These are phyloP conservation scores for Lachancea mirantina DNA, from an alignment of 805 yeast genomes.

Conservation along the genomic window DNA sequence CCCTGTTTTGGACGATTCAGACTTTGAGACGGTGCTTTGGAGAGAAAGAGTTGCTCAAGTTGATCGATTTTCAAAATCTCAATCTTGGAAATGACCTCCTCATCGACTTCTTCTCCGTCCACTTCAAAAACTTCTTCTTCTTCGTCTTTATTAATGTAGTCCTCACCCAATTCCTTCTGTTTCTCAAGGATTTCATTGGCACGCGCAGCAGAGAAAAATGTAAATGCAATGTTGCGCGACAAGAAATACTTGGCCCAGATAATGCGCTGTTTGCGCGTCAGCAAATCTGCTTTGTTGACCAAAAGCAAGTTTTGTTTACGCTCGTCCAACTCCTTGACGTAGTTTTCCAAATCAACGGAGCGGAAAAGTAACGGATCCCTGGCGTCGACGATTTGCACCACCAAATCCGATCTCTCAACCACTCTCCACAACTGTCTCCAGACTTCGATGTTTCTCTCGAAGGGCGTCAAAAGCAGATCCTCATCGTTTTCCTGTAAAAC, in stretches of 20 bases:
- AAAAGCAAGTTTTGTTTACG: conserved; percentile 71
- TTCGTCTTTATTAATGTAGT: conserved; percentile 15
- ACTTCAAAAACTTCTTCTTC: conserved; percentile 26
- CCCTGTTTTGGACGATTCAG: conserved; percentile 48
- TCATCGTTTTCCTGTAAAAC: conserved; percentile 67
- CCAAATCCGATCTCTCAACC: conserved; percentile 85
- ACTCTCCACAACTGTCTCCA: conserved; percentile 99
- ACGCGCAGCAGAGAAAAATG: conserved; percentile 85
- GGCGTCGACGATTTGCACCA: conserved; percentile 97
- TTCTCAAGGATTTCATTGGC: conserved; percentile 72
- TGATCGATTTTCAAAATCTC: conserved; percentile 76
- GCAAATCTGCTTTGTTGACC: conserved; percentile 89
- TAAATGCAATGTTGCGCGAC: conserved; percentile 62
- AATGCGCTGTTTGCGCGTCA: conserved; percentile 67
- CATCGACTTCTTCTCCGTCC: conserved; percentile 30
- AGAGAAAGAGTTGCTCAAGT: conserved; percentile 70
- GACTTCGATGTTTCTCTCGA: conserved; percentile 93
- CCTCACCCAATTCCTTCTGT: conserved; percentile 38
- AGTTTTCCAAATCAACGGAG: conserved; percentile 77
- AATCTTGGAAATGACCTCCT: conserved; percentile 41
- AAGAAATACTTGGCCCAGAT: conserved; percentile 84
- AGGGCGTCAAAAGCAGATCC: conserved; percentile 86
- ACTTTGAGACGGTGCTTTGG: conserved; percentile 64
- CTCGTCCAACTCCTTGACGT: conserved; percentile 72
- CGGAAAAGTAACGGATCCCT: conserved; percentile 88